Percentiles rank a stretch among this genome's conserved stretches.
Evolutionary conservation across 139 green algal species (phyloP).

Genomic region (Chlorella vulgaris): DNA sequence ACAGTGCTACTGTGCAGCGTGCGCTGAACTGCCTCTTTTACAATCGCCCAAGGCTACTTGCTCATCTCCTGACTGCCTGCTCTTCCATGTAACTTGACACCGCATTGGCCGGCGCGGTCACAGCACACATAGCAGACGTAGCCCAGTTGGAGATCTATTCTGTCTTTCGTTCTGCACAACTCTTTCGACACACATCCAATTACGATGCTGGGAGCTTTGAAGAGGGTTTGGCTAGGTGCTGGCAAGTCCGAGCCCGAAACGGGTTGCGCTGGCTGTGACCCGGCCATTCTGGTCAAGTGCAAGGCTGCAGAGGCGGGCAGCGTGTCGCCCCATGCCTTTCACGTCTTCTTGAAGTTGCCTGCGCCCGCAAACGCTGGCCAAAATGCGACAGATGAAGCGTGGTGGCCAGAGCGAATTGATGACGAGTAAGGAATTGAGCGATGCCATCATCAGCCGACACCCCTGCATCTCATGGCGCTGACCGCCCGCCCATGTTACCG

Average conservation of each 20-base stretch:
- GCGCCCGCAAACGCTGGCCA: neutral
- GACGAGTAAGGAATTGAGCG: neutral
- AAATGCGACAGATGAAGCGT: neutral
- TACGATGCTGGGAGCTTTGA: slow-evolving; percentile 10
- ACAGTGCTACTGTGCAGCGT: too few relatives aligned
- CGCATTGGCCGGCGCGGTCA: neutral
- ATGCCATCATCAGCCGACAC: neutral
- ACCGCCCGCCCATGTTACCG: too few relatives aligned
- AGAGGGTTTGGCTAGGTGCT: neutral
- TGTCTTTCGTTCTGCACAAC: too few relatives aligned
- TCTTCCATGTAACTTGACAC: neutral
- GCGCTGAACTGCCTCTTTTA: too few relatives aligned
- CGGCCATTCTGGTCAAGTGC: slow-evolving; percentile 7
- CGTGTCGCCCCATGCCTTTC: slow-evolving; percentile 32
- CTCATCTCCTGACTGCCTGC: neutral
- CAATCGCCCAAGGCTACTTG: too few relatives aligned
- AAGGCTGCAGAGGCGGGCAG: slow-evolving; percentile 1
- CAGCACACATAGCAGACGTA: too few relatives aligned
- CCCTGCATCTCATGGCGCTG: neutral
- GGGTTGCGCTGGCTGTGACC: slow-evolving; percentile 25
- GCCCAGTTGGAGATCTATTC: too few relatives aligned
- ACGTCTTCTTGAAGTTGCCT: slow-evolving; percentile 37
- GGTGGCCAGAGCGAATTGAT: slow-evolving; percentile 17
- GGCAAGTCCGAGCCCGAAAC: neutral
- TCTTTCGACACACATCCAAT: too few relatives aligned